Evolutionary conservation across 495 filamentous ascomycete species (phyloP), one percentile per base, ranked within the genome.

Genomic region (Podospora pseudoanserina): DNA sequence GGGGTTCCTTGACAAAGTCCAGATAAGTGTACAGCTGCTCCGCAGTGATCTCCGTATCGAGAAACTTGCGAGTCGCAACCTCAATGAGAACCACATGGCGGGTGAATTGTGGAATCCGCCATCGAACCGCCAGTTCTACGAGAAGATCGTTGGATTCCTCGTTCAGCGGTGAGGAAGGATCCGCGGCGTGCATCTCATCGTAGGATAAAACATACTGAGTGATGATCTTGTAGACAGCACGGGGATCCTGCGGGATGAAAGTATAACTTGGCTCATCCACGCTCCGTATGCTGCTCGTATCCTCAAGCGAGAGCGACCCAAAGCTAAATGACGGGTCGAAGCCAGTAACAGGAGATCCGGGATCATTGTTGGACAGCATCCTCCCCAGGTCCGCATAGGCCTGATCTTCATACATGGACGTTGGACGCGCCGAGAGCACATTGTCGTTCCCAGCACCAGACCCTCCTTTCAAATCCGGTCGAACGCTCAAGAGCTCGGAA

Each of bases 51-150:
- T 97, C 90, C 70, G 92, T 90, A 71, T 97, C 89, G 64, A 94
- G 83, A 74, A 92, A 98, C 74, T 94, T 95, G 72, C 90, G 88
- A 20, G 88, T 85, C 56, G 92, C 85, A 54, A 93, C 92, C 79
- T 99, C 96, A 54, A 97, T 79, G 73, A 96, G 91, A 11, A 96
- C 80, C 2, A 93, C 86, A 65, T 94, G 81, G 60, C 92, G 85
- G 44, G 93, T 92, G 75, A 90, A 92, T 60, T 87, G 86, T 20
- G 95, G 94, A 68, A 99, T 87, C 27, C 96, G 89, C 96, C 96
- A 99, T 68, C 94, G 88, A 70, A 92, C 79, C 72, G 88, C 91
- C 56, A 97, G 84, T 73, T 98, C 94, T 72, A 90, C 90, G 65
- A 98, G 79, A 67, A 99, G 81, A 64, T 97, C 92, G 13, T 85